Evolutionary conservation across 306 rosid species (phyloP), one percentile per base, ranked within the genome.

Genomic region (Cicer arietinum): DNA sequence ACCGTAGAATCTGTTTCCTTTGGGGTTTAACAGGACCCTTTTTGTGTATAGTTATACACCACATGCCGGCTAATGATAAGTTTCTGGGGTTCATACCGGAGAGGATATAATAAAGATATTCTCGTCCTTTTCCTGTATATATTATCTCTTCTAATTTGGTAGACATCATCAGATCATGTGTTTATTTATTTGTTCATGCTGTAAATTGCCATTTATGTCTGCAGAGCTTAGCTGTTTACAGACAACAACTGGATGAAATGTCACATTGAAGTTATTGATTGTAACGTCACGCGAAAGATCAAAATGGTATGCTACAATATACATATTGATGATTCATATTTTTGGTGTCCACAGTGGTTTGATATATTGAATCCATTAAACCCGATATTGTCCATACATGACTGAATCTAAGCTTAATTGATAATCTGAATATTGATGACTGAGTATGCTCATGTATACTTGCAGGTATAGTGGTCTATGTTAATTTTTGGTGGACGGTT

Each of bases 181-280:
- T 72, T 65, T 53, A 43, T 46, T 8, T 30, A 18, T 44, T 68
- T 48, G 52, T 62, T 59, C 52, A 12, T 62, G 57, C 53, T 82
- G 22, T 59, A 51, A 80, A 45, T 40, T 80, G 54, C 57, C 59
- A 42, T 79, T 60, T 83, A 22, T 80, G 20, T 74, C 41, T 75
- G 81, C 89, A 87, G 94, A 54, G 65, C 74, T 72, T 89, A 80
- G 90, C 90, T 70, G 73, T 51, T 73, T 87, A 85, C 86, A 84
- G 87, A 78, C 86, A 85, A 43, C 79, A 82, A 22, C 71, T 87
- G 77, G 91, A 89, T 76, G 86, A 74, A 62, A 80, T 73, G 85
- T 58, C 81, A 40, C 76, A 60, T 63, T 74, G 71, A 83, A 79
- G 74, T 52, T 10, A 46, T 10, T 42, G 43, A 62, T 80, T 25